Conservation (phyloP, 306 rosid genomes). For the Lathyrus sativus region DNA sequence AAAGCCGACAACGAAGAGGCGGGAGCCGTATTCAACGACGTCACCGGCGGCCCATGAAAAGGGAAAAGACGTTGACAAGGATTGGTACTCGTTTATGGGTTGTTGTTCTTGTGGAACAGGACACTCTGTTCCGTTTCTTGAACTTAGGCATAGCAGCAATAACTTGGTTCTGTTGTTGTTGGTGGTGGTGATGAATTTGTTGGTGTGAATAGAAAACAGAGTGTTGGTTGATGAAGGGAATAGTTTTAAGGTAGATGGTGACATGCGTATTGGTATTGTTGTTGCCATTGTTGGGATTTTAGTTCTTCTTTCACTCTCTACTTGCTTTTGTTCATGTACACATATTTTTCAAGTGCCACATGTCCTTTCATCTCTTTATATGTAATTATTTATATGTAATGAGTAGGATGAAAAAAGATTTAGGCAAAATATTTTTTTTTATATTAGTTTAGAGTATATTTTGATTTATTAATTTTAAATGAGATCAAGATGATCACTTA, state of each 20-base stretch:
- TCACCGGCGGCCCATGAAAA: slow-evolving; percentile 88
- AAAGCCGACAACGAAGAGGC: slow-evolving; percentile 67
- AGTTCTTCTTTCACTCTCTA: background rate
- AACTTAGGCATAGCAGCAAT: slow-evolving; percentile 27
- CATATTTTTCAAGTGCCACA: slow-evolving; percentile 1
- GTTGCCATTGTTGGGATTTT: slow-evolving; percentile 41
- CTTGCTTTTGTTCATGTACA: slow-evolving; percentile 3
- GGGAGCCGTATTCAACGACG: slow-evolving; percentile 60
- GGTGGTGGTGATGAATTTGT: background rate
- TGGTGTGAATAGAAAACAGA: background rate
- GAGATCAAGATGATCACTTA: too few species aligned
- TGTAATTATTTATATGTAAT: too few species aligned
- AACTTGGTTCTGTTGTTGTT: background rate
- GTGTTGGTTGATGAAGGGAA: slow-evolving; percentile 16
- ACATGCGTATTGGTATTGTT: slow-evolving; percentile 29
- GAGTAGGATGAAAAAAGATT: too few species aligned
- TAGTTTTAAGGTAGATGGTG: slow-evolving; percentile 22
- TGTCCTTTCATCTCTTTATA: too few species aligned
- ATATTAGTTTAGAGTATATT: too few species aligned
- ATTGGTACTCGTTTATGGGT: slow-evolving; percentile 83
- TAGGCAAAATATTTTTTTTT: too few species aligned
- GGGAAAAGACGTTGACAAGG: slow-evolving; percentile 76
- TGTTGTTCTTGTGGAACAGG: slow-evolving; percentile 87
- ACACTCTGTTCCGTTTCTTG: slow-evolving; percentile 56
- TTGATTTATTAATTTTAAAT: too few species aligned